phyloP scores from a whole-genome alignment of 78 protist species.

The Isochrysis galbana region DNA sequence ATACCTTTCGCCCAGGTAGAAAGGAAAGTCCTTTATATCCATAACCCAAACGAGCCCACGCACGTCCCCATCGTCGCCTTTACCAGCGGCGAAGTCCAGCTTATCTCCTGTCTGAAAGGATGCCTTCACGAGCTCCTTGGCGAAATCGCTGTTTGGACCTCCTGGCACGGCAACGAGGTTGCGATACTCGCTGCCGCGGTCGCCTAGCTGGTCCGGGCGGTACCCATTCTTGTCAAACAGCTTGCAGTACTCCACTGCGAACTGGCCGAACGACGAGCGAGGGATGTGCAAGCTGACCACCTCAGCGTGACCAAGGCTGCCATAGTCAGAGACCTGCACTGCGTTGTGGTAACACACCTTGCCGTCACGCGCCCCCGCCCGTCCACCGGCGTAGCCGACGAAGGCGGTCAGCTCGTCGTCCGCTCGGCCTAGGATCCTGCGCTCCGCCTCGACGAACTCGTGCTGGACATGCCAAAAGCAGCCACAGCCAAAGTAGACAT shows the following conservation, averaged over 20 bases:
- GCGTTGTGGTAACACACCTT: slow-evolving; percentile 41
- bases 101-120: background rate
- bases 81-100: slow-evolving; percentile 3
- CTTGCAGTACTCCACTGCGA: background rate
- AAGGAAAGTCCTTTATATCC: background rate
- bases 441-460: slow-evolving; percentile 10
- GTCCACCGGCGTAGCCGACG: slow-evolving; percentile 35
- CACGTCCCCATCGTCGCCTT: slow-evolving; percentile 21
- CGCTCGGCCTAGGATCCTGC: background rate
- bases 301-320: slow-evolving; percentile 36
- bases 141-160: background rate
- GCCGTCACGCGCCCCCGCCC: background rate
- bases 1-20: slow-evolving; percentile 17
- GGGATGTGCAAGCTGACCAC: slow-evolving; percentile 19
- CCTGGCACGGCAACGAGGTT: slow-evolving; percentile 31
- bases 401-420: background rate
- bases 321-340: slow-evolving; percentile 5
- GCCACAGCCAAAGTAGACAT: background rate
- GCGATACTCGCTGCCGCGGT: slow-evolving; percentile 28
- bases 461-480: slow-evolving; percentile 30
- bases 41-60: background rate
- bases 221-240: slow-evolving; percentile 15
- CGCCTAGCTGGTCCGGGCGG: slow-evolving; percentile 17
- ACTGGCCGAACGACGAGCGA: background rate
- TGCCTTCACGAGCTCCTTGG: background rate